Evolutionary conservation across 2,329 filamentous ascomycete genomes (phyloP).

Genomic region (Alternaria alternata): DNA sequence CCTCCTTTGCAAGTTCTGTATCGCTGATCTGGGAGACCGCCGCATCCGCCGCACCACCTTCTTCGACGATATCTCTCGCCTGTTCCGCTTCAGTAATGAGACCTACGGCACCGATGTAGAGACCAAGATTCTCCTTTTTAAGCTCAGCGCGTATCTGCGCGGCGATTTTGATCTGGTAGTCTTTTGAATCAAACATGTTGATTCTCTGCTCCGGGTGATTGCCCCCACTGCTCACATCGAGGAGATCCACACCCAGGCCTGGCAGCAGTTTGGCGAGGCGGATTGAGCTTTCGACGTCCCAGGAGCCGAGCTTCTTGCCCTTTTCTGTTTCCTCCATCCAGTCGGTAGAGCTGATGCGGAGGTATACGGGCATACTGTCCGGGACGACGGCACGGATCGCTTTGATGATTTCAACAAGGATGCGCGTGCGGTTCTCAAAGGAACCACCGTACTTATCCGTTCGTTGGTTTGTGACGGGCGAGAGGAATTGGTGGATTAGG

Average conservation of each 20-base stretch:
- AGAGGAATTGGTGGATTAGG: slow-evolving; percentile 53
- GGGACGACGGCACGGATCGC: slow-evolving; percentile 47
- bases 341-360: slow-evolving; percentile 49
- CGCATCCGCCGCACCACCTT: slow-evolving; percentile 32
- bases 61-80: slow-evolving; percentile 56
- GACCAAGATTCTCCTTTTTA: slow-evolving; percentile 45
- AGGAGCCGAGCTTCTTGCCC: slow-evolving; percentile 45
- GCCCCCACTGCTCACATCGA: slow-evolving; percentile 57
- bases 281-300: slow-evolving; percentile 53
- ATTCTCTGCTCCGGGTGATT: slow-evolving; percentile 56
- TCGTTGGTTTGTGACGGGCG: slow-evolving; percentile 51
- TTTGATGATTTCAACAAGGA: slow-evolving; percentile 54
- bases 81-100: slow-evolving; percentile 63
- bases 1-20: slow-evolving; percentile 39
- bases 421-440: slow-evolving; percentile 50
- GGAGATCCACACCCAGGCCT: slow-evolving; percentile 53
- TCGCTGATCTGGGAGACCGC: slow-evolving; percentile 29
- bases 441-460: slow-evolving; percentile 55
- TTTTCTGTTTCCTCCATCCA: slow-evolving; percentile 48
- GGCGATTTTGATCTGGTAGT: slow-evolving; percentile 62
- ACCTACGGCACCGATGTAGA: slow-evolving; percentile 63
- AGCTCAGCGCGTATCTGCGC: slow-evolving; percentile 55
- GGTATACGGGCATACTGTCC: slow-evolving; percentile 45
- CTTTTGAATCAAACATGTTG: slow-evolving; percentile 50
- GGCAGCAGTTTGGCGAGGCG: slow-evolving; percentile 53